Conservation (phyloP, 306 rosid species). For the Begonia fuchsioides region DNA sequence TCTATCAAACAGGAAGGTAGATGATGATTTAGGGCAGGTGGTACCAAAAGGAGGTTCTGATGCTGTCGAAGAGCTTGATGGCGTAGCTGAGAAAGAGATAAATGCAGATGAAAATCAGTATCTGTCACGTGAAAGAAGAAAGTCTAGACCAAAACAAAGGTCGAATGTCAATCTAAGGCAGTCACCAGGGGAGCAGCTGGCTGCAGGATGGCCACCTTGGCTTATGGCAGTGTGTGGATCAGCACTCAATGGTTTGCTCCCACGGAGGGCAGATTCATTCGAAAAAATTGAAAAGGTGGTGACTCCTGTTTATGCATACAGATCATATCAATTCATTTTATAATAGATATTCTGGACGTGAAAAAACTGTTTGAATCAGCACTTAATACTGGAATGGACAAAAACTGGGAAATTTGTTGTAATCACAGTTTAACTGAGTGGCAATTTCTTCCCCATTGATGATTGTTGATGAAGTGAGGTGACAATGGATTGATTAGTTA, state of each 20-base stretch:
- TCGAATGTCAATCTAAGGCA: constrained; percentile 33
- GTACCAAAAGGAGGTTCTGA: constrained; percentile 8
- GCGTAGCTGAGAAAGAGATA: constrained; percentile 21
- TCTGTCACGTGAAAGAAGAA: constrained; percentile 25
- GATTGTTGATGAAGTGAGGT: no score
- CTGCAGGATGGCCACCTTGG: constrained; percentile 70
- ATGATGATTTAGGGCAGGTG: constrained; percentile 12
- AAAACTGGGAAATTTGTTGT: no score
- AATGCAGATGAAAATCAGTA: constrained; percentile 20
- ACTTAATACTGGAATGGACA: no score
- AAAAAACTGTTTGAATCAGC: no score
- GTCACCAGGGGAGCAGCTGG: constrained; percentile 44
- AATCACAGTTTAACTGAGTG: no score
- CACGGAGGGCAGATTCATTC: constrained; percentile 52
- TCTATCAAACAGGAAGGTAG: constrained; percentile 23
- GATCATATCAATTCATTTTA: no score
- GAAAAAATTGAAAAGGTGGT: constrained; percentile 65
- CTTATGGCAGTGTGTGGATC: constrained; percentile 61
- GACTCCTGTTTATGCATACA: background rate
- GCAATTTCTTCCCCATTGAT: no score
- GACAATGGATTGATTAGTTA: background rate
- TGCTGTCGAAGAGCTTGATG: constrained; percentile 24
- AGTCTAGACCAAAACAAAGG: constrained; percentile 34
- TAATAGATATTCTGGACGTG: background rate
- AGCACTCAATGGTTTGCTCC: constrained; percentile 61